Base-by-base conservation (phyloP, 768 basidiomycete genomes). In the Peribolospora baueri region DNA sequence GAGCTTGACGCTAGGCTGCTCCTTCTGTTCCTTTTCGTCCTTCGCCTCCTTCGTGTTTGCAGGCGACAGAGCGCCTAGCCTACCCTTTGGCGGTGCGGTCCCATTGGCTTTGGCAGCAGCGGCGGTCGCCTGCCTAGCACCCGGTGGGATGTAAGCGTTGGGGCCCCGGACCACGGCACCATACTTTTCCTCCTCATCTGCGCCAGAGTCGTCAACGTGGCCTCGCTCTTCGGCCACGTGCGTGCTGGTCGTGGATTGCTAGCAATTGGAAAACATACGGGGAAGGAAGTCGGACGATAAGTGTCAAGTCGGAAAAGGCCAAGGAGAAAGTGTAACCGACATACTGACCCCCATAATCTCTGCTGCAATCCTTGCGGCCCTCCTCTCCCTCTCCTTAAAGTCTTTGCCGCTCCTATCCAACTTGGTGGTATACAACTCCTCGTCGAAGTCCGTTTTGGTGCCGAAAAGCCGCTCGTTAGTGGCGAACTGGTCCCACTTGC, bases 171-270 rank as follows among this genome's bases (percentile, higher is more conserved):
- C 80, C 40, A 97, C 93, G 38, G 87, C 88, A 55, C 84, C 83
- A 65, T 86, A 97, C 91, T 85, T 90, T 71, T 97, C 91, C 68
- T 98, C 93, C 70, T 98, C 93, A 65, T 90, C 87, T 56, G 72
- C 67, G 46, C 78, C 80, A 56, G 75, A 80, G 59, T 82, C 81
- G 64, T 84, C 81, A 13, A 76, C 68, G 42, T 64, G 66, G 38
- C 66, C 66, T 10, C 93, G 78, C 69, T 97, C 93, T 68, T 97
- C 93, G 47, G 81, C 79, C 51, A 97, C 68, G 66, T 98, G 93
- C 0, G 78, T 70, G 68, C 95, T 97, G 61, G 67, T 78, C 3
- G 79, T 71, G 8, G 71, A 58, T 50, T 73, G 67, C 84, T 86
- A 49, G 41, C 3, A 43, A 25, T 25, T 25, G 25, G 25, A 25